Evolutionary conservation across 129 eudicot species (phyloP).

Genomic region (Artemisia argyi): DNA sequence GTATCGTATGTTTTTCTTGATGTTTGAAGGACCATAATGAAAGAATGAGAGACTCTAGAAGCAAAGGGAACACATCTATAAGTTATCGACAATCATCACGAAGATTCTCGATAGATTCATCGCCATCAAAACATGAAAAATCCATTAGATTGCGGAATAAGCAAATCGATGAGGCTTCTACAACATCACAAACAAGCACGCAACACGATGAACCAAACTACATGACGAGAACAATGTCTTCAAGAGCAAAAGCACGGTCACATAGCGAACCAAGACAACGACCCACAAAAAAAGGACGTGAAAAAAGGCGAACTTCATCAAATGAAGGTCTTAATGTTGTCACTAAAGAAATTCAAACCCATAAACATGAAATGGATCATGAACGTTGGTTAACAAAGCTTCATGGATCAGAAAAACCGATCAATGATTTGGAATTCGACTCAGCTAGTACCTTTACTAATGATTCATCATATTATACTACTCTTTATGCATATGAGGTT

Average conservation of each 20-base stretch:
- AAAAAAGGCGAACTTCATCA: slow-evolving; percentile 39
- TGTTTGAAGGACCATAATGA: slow-evolving; percentile 35
- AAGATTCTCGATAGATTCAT: slow-evolving; percentile 33
- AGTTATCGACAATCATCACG: slow-evolving; percentile 29
- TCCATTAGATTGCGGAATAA: slow-evolving; percentile 24
- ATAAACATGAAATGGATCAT: slow-evolving; percentile 29
- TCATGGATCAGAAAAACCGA: slow-evolving; percentile 35
- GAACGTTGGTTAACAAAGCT: slow-evolving; percentile 42
- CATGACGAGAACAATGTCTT: slow-evolving; percentile 69
- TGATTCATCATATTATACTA: slow-evolving; percentile 32
- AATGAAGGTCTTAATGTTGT: slow-evolving; percentile 30
- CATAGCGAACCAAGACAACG: slow-evolving; percentile 68
- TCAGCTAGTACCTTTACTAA: too few relatives aligned
- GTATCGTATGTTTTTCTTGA: not conserved
- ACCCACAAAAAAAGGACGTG: slow-evolving; percentile 40
- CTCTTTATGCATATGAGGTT: slow-evolving; percentile 39
- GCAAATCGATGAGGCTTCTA: slow-evolving; percentile 30
- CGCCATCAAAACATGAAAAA: slow-evolving; percentile 25
- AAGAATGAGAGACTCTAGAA: slow-evolving; percentile 18
- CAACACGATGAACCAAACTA: slow-evolving; percentile 44
- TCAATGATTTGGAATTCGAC: slow-evolving; percentile 29
- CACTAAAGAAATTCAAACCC: slow-evolving; percentile 21
- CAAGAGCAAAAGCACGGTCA: slow-evolving; percentile 68
- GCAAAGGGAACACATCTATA: slow-evolving; percentile 23
- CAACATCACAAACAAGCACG: slow-evolving; percentile 22